phyloP scores from a whole-genome alignment of 257 asterid genomes.

The Perilla frutescens region DNA sequence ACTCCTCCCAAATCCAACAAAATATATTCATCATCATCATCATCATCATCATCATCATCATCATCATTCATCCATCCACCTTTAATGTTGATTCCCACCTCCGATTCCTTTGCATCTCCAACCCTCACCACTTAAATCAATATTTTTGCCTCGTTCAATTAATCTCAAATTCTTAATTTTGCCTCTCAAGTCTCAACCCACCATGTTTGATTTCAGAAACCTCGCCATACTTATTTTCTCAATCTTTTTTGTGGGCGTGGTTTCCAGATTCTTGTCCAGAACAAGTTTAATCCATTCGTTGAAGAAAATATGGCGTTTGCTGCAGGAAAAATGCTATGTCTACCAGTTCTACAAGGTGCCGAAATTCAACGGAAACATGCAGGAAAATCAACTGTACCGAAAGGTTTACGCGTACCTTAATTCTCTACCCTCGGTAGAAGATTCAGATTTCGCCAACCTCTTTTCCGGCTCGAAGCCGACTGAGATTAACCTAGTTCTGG shows the following conservation, averaged over 20 bases:
- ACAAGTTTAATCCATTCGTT: slow-evolving; percentile 53
- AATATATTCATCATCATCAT: slow-evolving; percentile 1
- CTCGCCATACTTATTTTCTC: slow-evolving; percentile 42
- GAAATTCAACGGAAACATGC: slow-evolving; percentile 85
- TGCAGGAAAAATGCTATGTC: slow-evolving; percentile 63
- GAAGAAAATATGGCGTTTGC: slow-evolving; percentile 51
- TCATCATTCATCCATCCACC: slow-evolving; percentile 21
- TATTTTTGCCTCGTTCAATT: not conserved
- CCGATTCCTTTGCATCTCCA: slow-evolving; percentile 18
- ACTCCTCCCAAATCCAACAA: not conserved
- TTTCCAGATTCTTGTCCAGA: slow-evolving; percentile 49
- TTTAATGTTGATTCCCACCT: slow-evolving; percentile 31
- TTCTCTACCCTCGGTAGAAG: slow-evolving; percentile 75
- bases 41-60: not conserved
- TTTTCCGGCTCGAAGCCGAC: slow-evolving; percentile 64
- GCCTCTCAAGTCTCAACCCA: not conserved
- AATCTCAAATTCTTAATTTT: not conserved
- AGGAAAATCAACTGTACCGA: slow-evolving; percentile 77
- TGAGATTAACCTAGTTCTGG: slow-evolving; percentile 73
- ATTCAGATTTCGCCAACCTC: slow-evolving; percentile 84
- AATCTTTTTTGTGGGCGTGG: slow-evolving; percentile 34
- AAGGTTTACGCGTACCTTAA: slow-evolving; percentile 71
- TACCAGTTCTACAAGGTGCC: slow-evolving; percentile 89
- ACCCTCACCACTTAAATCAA: slow-evolving; percentile 1
- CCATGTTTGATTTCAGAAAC: slow-evolving; percentile 52